These are phyloP conservation scores for Mycena vitilis DNA, from an alignment of 768 basidiomycete species.

Conservation along the genomic window DNA sequence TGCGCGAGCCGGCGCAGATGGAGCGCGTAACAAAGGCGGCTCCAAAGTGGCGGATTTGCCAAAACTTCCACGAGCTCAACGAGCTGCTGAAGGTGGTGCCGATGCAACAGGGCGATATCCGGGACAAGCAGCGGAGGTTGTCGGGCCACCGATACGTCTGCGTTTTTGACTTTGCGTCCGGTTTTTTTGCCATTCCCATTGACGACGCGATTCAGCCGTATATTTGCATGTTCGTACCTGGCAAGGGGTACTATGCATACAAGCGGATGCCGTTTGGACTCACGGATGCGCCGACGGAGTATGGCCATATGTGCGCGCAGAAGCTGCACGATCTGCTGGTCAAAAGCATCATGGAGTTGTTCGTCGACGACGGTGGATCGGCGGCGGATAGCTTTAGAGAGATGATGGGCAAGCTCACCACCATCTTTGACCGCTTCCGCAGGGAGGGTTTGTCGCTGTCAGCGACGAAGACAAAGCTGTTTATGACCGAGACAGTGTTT, in stretches of 20 bases:
- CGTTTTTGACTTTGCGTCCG: slow-evolving; percentile 52
- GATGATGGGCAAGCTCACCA: too few relatives aligned
- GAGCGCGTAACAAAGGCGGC: not conserved
- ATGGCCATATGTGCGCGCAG: slow-evolving; percentile 43
- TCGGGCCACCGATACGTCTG: slow-evolving; percentile 50
- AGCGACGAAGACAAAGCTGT: slow-evolving; percentile 48
- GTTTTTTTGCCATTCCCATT: slow-evolving; percentile 46
- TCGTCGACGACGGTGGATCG: slow-evolving; percentile 53
- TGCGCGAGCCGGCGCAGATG: not conserved
- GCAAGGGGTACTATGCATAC: slow-evolving; percentile 51
- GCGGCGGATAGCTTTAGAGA: slow-evolving; percentile 47
- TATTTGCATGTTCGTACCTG: slow-evolving; percentile 51
- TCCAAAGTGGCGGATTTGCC: slow-evolving; percentile 52
- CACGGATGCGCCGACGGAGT: slow-evolving; percentile 51
- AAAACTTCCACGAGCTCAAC: slow-evolving; percentile 51
- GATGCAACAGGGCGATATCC: slow-evolving; percentile 52
- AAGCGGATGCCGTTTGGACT: slow-evolving; percentile 54
- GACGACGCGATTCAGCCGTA: slow-evolving; percentile 40
- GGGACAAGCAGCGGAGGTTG: slow-evolving; percentile 50
- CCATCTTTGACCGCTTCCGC: slow-evolving; percentile 44
- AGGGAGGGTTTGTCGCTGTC: slow-evolving; percentile 49
- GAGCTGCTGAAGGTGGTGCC: slow-evolving; percentile 44
- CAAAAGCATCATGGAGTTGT: slow-evolving; percentile 43
- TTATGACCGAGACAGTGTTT: slow-evolving; percentile 50
- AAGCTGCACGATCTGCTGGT: slow-evolving; percentile 43